These are phyloP conservation scores for Claviceps capensis DNA, from an alignment of 2,329 filamentous ascomycete genomes.

Conservation along the genomic window DNA sequence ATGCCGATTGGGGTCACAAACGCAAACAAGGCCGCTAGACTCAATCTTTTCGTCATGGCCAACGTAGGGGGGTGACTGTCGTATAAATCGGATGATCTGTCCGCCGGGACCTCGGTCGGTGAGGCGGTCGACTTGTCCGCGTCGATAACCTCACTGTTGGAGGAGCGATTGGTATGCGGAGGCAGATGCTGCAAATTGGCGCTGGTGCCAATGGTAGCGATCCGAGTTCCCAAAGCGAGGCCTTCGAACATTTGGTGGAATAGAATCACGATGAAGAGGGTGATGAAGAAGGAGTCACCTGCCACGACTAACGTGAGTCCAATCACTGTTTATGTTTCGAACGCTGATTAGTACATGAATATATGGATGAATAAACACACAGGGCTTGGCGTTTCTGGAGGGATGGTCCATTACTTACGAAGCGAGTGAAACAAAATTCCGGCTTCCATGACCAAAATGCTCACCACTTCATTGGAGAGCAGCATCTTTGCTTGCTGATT, in stretches of 20 bases:
- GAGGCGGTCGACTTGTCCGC: constrained; percentile 13
- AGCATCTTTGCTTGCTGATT: constrained; percentile 13
- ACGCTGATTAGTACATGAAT: neutral
- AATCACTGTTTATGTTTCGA: constrained; percentile 20
- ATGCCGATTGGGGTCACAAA: constrained; percentile 66
- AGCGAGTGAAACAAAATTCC: constrained; percentile 67
- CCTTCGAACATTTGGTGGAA: constrained; percentile 74
- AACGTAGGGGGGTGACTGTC: constrained; percentile 13
- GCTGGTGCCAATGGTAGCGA: constrained; percentile 40
- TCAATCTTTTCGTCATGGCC: constrained; percentile 36
- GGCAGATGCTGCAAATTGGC: constrained; percentile 9
- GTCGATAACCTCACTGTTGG: neutral
- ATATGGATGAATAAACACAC: no score
- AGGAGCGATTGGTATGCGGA: constrained; percentile 8
- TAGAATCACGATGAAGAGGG: constrained; percentile 53
- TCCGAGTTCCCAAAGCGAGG: constrained; percentile 57
- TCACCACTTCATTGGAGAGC: constrained; percentile 35
- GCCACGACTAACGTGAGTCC: constrained; percentile 50
- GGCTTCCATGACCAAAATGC: constrained; percentile 56
- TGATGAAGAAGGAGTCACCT: constrained; percentile 40
- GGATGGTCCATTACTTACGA: constrained; percentile 25
- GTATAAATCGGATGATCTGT: constrained; percentile 5
- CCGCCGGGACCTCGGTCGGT: constrained; percentile 11
- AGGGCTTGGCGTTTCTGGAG: no score
- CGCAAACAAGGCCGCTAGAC: constrained; percentile 51